A percentile compares a stretch with the other conserved stretches of the same genome.
phyloP scores from a whole-genome alignment of 306 rosid genomes.

The Cucumis cinereus region DNA sequence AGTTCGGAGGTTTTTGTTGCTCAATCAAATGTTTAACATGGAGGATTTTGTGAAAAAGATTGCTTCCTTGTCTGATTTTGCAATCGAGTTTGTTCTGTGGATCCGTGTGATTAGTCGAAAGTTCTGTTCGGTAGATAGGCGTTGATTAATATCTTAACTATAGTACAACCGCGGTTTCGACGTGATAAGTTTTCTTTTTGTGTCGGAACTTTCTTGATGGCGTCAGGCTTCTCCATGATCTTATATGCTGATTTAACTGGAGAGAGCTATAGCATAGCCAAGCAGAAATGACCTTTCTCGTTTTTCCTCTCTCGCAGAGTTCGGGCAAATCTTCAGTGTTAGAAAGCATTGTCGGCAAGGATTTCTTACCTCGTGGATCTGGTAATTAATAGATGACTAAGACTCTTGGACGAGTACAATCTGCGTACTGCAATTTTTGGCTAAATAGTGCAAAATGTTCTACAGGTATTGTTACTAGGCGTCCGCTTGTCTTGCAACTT shows the following conservation, averaged over 20 bases:
- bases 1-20: not conserved
- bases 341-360: slow-evolving; percentile 92
- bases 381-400: slow-evolving; percentile 28
- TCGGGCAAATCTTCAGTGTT: slow-evolving; percentile 89
- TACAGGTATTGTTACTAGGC: slow-evolving; percentile 84
- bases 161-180: not conserved
- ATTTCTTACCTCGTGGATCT: slow-evolving; percentile 94
- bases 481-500: slow-evolving; percentile 91
- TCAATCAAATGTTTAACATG: not conserved
- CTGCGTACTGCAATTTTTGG: not conserved
- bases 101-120: not conserved
- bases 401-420: not conserved
- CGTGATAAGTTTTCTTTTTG: not conserved
- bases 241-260: not conserved
- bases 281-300: not conserved
- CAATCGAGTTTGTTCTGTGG: not conserved
- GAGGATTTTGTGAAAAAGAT: not conserved
- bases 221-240: not conserved
- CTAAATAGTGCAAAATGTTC: slow-evolving; percentile 6
- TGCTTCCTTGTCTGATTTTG: not conserved
- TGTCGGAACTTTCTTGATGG: not conserved
- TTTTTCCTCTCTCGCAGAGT: slow-evolving; percentile 39
- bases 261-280: not conserved
- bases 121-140: not conserved
- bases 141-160: not conserved